These are phyloP conservation scores for Tritrichomonas foetus DNA, from an alignment of 208 protist species.

Conservation along the genomic window DNA sequence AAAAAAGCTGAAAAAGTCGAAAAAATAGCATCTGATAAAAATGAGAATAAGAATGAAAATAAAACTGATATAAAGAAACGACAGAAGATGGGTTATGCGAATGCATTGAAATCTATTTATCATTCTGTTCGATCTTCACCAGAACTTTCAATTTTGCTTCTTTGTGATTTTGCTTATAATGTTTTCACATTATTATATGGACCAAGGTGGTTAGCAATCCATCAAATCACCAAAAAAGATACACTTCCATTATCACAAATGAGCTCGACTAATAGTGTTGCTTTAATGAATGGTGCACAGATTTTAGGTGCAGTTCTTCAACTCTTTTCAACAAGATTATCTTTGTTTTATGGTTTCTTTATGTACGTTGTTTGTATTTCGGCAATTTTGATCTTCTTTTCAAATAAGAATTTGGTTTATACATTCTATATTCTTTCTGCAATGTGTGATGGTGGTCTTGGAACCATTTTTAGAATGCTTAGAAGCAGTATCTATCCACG, in stretches of 20 bases:
- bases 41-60: background rate
- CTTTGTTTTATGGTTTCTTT: background rate
- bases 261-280: background rate
- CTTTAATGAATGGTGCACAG: background rate
- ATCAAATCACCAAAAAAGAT: background rate
- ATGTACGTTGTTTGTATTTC: background rate
- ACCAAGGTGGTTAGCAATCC: background rate
- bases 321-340: background rate
- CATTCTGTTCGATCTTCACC: background rate
- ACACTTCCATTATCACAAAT: conserved; percentile 31
- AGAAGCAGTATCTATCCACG: background rate
- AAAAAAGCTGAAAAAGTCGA: too few species aligned
- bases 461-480: background rate
- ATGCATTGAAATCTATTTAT: background rate
- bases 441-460: background rate
- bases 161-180: background rate
- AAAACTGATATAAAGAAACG: background rate
- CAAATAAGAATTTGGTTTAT: background rate
- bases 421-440: background rate
- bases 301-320: background rate
- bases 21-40: too few species aligned
- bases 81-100: background rate
- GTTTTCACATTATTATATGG: background rate
- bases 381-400: background rate
- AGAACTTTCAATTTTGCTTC: background rate